Percentiles rank a stretch among this genome's conserved stretches.
Evolutionary conservation across 106 monocot genomes (phyloP).

Genomic region (Allium sativum): DNA sequence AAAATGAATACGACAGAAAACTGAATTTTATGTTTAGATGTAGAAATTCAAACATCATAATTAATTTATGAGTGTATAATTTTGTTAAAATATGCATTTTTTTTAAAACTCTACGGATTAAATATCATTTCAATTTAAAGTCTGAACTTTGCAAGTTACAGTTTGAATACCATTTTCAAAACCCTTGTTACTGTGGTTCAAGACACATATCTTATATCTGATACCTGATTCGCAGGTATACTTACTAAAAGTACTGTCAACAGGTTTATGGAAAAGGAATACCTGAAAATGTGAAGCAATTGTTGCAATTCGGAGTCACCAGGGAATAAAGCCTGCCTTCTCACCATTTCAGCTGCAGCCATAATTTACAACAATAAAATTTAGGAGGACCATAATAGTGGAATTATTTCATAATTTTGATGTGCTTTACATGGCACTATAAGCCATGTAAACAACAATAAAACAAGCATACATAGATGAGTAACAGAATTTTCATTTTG

Average conservation of each 20-base stretch:
- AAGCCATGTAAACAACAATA: background rate
- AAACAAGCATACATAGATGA: too few relatives aligned
- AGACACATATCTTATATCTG: background rate
- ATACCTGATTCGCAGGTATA: background rate
- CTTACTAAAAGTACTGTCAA: background rate
- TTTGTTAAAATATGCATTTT: too few relatives aligned
- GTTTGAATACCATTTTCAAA: background rate
- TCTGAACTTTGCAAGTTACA: background rate
- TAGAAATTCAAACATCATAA: too few relatives aligned
- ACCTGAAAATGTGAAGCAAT: slow-evolving; percentile 98
- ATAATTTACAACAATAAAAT: background rate
- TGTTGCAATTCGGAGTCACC: slow-evolving; percentile 99
- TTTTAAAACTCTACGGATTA: too few relatives aligned
- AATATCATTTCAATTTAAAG: background rate
- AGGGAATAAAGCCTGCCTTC: slow-evolving; percentile 87
- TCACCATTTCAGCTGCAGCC: slow-evolving; percentile 88
- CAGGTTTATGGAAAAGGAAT: background rate
- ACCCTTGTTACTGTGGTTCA: background rate
- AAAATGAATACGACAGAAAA: too few relatives aligned
- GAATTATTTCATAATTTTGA: too few relatives aligned
- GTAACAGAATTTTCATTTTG: too few relatives aligned
- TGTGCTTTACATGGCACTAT: too few relatives aligned
- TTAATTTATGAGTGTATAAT: too few relatives aligned
- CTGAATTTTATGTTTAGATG: too few relatives aligned
- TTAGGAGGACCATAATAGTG: too few relatives aligned